Evolutionary conservation across 371 early-diverging fungal species (phyloP), one percentile per base, ranked within the genome.

Genomic region (Mortierella sp.): DNA sequence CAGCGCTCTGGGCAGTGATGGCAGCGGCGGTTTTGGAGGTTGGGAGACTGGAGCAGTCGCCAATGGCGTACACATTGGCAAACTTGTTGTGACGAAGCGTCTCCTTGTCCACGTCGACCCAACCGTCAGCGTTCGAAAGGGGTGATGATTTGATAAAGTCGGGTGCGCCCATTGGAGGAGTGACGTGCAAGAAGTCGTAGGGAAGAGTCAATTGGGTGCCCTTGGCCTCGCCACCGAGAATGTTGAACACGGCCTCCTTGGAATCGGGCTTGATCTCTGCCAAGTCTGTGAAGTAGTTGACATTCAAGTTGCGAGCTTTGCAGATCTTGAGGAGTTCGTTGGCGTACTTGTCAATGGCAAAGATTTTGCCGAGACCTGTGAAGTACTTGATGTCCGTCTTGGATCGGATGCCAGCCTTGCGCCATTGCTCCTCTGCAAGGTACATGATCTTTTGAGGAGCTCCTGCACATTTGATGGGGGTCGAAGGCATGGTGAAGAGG

Each of bases 11-110:
- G 37, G 86, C 88, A 8, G 95, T 90, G 56, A 92, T 92, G 19
- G 96, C 95, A 19, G 95, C 95, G 0, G 94, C 95, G 1, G 96
- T 95, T 83, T 95, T 95, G 70, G 93, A 92, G 0, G 95, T 95
- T n/a, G 96, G 95, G 29, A 91, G 81, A 19, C 88, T 88, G 21
- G 92, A 89, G 71, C 90, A 88, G 73, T 95, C 96, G 60, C 96
- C 96, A 1, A 95, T 81, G 9, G 94, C 79, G 67, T 88, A 95
- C 21, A 95, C 83, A 56, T 95, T 94, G 62, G 86, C 61, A 79
- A 87, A 95, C 70, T 87, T 90, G 80, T 80, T 86, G 82, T 94
- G 94, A 61, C 92, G 92, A 37, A 90, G 80, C 0, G 95, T 94
- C 46, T 84, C 80, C 79, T 91, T 88, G 84, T 91, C 81, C 12